These are phyloP conservation scores for Polysphondylium violaceum DNA, from an alignment of 78 protist species.

Conservation along the genomic window DNA sequence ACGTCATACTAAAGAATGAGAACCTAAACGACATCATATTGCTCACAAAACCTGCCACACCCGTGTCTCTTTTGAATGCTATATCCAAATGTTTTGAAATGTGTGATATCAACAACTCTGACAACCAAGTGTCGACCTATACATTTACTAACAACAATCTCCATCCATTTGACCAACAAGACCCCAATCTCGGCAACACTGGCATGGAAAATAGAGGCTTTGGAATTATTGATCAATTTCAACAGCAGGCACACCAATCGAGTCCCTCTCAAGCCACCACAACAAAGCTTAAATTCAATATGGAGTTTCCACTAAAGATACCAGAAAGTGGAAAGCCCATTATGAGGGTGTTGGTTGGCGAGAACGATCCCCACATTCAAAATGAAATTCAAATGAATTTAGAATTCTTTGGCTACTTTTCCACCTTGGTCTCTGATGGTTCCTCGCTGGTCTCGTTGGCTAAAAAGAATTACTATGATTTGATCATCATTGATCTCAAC, in stretches of 20 bases:
- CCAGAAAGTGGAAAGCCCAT: constrained; percentile 34
- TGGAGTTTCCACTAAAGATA: constrained; percentile 34
- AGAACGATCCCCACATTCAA: background rate
- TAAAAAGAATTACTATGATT: constrained; percentile 70
- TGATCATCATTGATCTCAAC: constrained; percentile 30
- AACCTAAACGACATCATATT: background rate
- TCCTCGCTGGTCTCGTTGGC: background rate
- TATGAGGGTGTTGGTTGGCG: constrained; percentile 44
- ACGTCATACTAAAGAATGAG: background rate
- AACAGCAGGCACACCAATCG: background rate
- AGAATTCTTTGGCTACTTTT: constrained; percentile 19
- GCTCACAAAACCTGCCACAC: constrained; percentile 40
- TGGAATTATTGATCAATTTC: background rate
- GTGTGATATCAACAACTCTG: no score
- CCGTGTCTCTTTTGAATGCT: background rate
- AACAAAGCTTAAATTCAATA: constrained; percentile 7
- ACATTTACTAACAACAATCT: no score
- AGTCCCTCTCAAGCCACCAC: background rate
- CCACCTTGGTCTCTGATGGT: constrained; percentile 38
- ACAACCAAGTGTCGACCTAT: no score
- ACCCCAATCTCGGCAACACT: no score
- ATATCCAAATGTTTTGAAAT: constrained; percentile 2
- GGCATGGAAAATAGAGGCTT: no score
- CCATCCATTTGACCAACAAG: no score
- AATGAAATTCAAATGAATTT: constrained; percentile 5